Evolutionary conservation across 164 flowering plant species (phyloP), one percentile per base, ranked within the genome.

Genomic region (Sextonia rubra): DNA sequence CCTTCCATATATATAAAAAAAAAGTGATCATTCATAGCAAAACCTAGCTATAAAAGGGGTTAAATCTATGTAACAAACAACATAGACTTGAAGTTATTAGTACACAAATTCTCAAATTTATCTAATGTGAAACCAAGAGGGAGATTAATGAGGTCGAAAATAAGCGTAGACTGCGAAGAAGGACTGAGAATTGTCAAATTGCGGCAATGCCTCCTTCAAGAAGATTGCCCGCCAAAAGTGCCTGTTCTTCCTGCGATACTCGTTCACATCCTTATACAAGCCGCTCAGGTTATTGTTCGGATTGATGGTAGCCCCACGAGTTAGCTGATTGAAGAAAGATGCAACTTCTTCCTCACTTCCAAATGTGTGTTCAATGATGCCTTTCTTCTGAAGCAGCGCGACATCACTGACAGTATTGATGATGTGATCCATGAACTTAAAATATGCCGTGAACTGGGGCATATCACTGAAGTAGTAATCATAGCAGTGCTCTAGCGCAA

Each of bases 401-500:
- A 80, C 81, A 48, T 82, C 86, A n/a, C 69, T 65, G 0, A 72
- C 18, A 0, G 81, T 73, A 67, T 72, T 75, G 20, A 84, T 70
- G 2, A 82, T 58, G 60, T 77, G 73, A 32, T 79, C 74, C 27
- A 80, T 69, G 74, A 84, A 77, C 69, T 77, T 52, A 37, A 81
- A 44, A 69, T 74, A 79, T 27, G 64, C 47, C 27, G 83, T 82
- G 67, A 84, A 76, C 61, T 22, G 52, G 23, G 71, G 25, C 8
- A 29, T 2, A 22, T 55, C 22, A 11, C 5, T 8, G 20, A 60
- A 60, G 37, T 61, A 69, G 47, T 72, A 62, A 1, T 79, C 75
- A 52, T 68, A 60, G 60, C 80, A 77, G 27, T 84, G 83, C 73
- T 84, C 85, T 7, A 73, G 77, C 11, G 81, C 82, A 2, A 80